Base-by-base conservation (phyloP, 345 rosid species). In the Corchorus olitorius region DNA sequence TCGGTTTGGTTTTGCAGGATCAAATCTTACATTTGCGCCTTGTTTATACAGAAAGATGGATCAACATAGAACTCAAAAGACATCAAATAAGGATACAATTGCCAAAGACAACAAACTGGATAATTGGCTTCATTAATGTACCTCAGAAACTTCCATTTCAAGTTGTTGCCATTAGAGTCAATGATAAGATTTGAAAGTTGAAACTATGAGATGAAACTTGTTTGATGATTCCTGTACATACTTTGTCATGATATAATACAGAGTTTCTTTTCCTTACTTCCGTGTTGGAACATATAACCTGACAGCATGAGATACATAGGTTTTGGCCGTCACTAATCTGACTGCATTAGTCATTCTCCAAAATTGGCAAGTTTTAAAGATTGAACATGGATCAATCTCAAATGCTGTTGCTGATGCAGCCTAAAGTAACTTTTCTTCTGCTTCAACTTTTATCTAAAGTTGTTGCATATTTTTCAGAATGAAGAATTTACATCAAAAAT, bases 151-250 rank as follows among this genome's bases (percentile, higher is more conserved):
- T 54, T 53, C 5, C 48, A 35, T 70, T 34, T 35, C 48, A 53
- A 33, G 59, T 69, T 7, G 10, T 50, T 70, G 16, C 33, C 45
- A 17, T 16, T 70, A 52, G 33, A 52, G 46, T 17, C 6, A 0
- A 1, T 70, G 73, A 70, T 17, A 53, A 2, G 13, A n/a, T 27
- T 69, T 27, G 11, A 70, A 53, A 8, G 33, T 35, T 70, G 46
- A 70, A 19, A 41, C 19, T 10, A n/a, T n/a, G 33, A 19, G 33
- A 65, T 41, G 33, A 39, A 48, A 27, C 72, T 27, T 19, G 65
- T 48, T 63, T 68, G 78, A 66, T 82, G 83, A 49, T 61, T 87
- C 82, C 87, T 54, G n/a, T 45, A 43, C 33, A 58, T 49, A 49
- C 58, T 8, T 49, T 49, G 19, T 19, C 2, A 49, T 48, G 8